Evolutionary conservation across 2,329 filamentous ascomycete genomes (phyloP).

Genomic region (Zalaria obscura): DNA sequence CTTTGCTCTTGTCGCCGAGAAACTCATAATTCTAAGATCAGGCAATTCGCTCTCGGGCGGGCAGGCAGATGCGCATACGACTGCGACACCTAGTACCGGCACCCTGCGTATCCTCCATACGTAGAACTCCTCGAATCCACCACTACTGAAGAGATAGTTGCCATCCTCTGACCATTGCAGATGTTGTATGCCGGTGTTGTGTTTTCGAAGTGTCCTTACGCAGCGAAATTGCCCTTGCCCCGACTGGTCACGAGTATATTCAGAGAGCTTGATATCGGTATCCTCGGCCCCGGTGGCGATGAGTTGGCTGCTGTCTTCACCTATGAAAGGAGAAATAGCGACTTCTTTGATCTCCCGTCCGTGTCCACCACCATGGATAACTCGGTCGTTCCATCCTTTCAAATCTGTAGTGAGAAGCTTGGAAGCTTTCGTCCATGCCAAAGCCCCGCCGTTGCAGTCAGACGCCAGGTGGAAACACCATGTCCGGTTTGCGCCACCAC

Average conservation of each 20-base stretch:
- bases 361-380: constrained; percentile 58
- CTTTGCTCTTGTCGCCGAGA: constrained; percentile 41
- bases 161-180: constrained; percentile 58
- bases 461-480: constrained; percentile 43
- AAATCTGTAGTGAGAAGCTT: constrained; percentile 10
- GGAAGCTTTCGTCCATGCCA: constrained; percentile 63
- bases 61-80: constrained; percentile 37
- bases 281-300: constrained; percentile 59
- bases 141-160: constrained; percentile 67
- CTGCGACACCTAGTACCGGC: constrained; percentile 37
- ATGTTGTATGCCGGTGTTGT: constrained; percentile 72
- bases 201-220: constrained; percentile 55
- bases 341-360: constrained; percentile 70
- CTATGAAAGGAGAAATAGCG: constrained; percentile 25
- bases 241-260: background rate
- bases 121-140: constrained; percentile 77
- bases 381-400: constrained; percentile 6
- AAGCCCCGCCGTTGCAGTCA: constrained; percentile 29
- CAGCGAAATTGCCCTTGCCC: constrained; percentile 26
- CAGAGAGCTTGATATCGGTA: constrained; percentile 58
- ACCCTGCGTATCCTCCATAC: constrained; percentile 57
- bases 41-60: constrained; percentile 33
- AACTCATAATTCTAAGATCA: constrained; percentile 72
- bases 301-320: constrained; percentile 17
- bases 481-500: constrained; percentile 70